A percentile compares a stretch with the other conserved stretches of the same genome.
phyloP scores from a whole-genome alignment of 2,329 filamentous ascomycete genomes.

The Aureobasidium sp. region DNA sequence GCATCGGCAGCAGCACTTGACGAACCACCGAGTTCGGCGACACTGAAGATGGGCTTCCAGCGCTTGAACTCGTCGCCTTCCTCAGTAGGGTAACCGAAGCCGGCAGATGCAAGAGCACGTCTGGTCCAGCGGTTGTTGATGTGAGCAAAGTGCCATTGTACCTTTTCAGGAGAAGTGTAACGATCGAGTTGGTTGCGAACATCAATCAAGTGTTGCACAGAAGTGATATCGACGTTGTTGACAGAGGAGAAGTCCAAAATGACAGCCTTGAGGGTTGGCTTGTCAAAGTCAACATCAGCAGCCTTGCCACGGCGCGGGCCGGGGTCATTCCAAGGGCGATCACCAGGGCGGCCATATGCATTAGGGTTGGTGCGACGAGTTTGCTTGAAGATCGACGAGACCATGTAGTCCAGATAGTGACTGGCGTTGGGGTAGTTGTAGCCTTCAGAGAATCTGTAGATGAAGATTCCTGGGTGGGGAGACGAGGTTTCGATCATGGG shows the following conservation, averaged over 20 bases:
- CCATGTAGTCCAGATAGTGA: conserved; percentile 69
- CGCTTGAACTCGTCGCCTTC: conserved; percentile 50
- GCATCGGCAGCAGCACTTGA: conserved; percentile 63
- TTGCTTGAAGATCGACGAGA: conserved; percentile 41
- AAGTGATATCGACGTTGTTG: conserved; percentile 90
- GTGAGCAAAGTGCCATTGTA: conserved; percentile 94
- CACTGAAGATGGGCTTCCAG: conserved; percentile 94
- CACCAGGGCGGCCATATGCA: conserved; percentile 51
- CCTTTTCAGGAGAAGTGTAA: conserved; percentile 70
- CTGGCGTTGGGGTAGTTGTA: conserved; percentile 96
- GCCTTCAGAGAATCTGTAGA: conserved; percentile 89
- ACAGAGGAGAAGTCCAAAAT: conserved; percentile 91
- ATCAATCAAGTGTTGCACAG: conserved; percentile 85
- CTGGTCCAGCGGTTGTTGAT: conserved; percentile 95
- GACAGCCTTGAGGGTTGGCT: conserved; percentile 75
- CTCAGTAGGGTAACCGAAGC: conserved; percentile 74
- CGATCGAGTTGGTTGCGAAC: conserved; percentile 88
- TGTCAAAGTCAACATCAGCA: conserved; percentile 39
- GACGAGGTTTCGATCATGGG: conserved; percentile 70
- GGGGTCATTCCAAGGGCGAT: conserved; percentile 93
- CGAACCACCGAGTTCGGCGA: conserved; percentile 73
- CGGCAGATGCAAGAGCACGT: conserved; percentile 75
- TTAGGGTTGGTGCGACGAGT: conserved; percentile 71
- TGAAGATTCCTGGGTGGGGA: conserved; percentile 88
- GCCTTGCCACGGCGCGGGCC: conserved; percentile 52